Percentiles rank a stretch among this genome's conserved stretches.
Conservation (phyloP, 192 early-diverging fungal species). For the Chytriomyces sp. region DNA sequence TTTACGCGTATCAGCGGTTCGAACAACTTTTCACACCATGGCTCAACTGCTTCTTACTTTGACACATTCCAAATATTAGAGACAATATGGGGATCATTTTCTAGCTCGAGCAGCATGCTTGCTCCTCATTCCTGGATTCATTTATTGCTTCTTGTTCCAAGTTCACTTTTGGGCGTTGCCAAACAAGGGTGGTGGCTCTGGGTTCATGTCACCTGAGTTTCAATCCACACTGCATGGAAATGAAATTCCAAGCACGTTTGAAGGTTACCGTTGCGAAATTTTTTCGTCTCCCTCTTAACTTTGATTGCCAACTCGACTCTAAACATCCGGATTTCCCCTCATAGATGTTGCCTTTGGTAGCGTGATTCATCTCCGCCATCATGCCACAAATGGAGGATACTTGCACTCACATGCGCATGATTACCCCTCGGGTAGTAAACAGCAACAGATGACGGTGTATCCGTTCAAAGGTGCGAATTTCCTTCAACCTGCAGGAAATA, state of each 20-base stretch:
- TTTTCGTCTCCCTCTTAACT: neutral
- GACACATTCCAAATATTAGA: neutral
- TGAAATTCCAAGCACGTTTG: constrained; percentile 44
- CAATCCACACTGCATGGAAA: constrained; percentile 54
- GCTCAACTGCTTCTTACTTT: neutral
- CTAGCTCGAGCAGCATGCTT: constrained; percentile 53
- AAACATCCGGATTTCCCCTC: neutral
- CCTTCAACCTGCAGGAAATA: neutral
- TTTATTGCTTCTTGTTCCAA: constrained; percentile 55
- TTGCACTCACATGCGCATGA: constrained; percentile 71
- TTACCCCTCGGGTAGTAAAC: constrained; percentile 81
- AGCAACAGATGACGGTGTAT: constrained; percentile 66
- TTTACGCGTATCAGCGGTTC: constrained; percentile 23
- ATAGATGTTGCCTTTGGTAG: constrained; percentile 71
- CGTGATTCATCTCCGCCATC: constrained; percentile 66
- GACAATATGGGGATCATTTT: constrained; percentile 49
- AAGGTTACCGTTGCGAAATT: neutral
- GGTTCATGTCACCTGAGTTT: constrained; percentile 64
- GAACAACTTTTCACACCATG: neutral
- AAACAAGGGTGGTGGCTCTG: constrained; percentile 45
- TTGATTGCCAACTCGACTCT: neutral
- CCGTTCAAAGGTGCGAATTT: constrained; percentile 47
- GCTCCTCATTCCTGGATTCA: constrained; percentile 51
- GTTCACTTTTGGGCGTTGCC: constrained; percentile 55
- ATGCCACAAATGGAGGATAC: constrained; percentile 75